Conservation (phyloP, 441 rosid genomes). For the Adansonia rubrostipa region DNA sequence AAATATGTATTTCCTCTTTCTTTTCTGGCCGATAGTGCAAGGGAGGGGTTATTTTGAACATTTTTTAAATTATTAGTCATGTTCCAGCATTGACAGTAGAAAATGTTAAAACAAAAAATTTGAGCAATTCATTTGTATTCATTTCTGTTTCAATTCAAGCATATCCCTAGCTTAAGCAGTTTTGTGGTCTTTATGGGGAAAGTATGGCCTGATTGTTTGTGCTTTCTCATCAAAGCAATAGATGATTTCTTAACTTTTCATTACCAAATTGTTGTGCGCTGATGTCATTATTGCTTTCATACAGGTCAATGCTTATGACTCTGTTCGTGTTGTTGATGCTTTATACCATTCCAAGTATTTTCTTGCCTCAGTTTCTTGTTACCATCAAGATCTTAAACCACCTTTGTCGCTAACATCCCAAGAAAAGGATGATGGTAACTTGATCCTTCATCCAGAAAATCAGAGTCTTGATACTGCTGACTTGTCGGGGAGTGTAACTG, state of each 20-base stretch:
- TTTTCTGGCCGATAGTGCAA: conserved; percentile 6
- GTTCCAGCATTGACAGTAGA: conserved; percentile 11
- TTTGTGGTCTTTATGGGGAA: conserved; percentile 18
- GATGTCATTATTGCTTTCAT: conserved; percentile 27
- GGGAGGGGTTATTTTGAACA: conserved; percentile 8
- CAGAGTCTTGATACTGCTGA: conserved; percentile 32
- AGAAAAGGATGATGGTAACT: conserved; percentile 41
- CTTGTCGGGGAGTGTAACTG: conserved; percentile 35
- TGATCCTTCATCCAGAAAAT: conserved; percentile 40
- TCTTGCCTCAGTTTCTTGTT: conserved; percentile 49
- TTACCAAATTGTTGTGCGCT: neutral
- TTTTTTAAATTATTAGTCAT: conserved; percentile 7
- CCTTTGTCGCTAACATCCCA: conserved; percentile 40
- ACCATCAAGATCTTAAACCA: conserved; percentile 40
- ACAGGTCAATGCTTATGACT: conserved; percentile 73
- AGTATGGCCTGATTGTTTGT: conserved; percentile 17
- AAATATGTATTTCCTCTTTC: conserved; percentile 10
- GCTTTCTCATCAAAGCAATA: conserved; percentile 5
- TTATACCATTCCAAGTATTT: conserved; percentile 84
- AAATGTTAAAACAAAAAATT: neutral
- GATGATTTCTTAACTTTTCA: conserved; percentile 1
- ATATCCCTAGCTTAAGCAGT: neutral
- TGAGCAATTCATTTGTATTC: neutral
- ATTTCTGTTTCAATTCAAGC: neutral
- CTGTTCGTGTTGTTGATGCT: conserved; percentile 74